Conservation (phyloP, 2,329 filamentous ascomycete species). For the Botryosphaeria dothidea region DNA sequence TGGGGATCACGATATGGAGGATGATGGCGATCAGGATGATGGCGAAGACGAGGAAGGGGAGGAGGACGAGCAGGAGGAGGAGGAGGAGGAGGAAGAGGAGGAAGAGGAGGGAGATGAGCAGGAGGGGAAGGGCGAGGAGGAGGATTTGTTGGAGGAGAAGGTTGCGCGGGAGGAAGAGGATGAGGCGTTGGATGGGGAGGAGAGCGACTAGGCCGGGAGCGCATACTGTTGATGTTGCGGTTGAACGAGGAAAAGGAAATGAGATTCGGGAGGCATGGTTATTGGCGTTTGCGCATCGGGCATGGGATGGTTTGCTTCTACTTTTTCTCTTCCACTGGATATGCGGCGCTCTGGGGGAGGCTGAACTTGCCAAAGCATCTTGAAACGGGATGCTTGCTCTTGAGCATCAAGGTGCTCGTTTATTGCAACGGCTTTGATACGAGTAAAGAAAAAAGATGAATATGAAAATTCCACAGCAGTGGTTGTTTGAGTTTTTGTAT, state of each 20-base stretch:
- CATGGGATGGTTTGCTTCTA: background rate
- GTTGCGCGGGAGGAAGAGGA: constrained; percentile 46
- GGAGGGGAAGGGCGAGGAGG: constrained; percentile 56
- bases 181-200: constrained; percentile 58
- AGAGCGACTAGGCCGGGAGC: constrained; percentile 34
- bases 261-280: background rate
- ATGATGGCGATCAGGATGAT: constrained; percentile 46
- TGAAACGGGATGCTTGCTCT: background rate
- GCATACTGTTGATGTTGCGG: background rate
- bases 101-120: constrained; percentile 55
- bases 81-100: constrained; percentile 49
- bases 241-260: no score
- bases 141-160: constrained; percentile 49
- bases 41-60: constrained; percentile 46
- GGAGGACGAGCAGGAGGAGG: constrained; percentile 47
- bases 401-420: background rate
- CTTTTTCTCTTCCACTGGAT: background rate
- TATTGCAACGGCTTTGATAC: background rate
- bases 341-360: background rate
- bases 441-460: background rate
- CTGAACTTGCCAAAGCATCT: background rate
- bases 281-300: background rate
- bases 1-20: constrained; percentile 33
- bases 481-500: background rate
- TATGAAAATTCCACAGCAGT: background rate